Conservation (phyloP, 768 basidiomycete species). For the Rhodosporidiobolus odoratus region DNA sequence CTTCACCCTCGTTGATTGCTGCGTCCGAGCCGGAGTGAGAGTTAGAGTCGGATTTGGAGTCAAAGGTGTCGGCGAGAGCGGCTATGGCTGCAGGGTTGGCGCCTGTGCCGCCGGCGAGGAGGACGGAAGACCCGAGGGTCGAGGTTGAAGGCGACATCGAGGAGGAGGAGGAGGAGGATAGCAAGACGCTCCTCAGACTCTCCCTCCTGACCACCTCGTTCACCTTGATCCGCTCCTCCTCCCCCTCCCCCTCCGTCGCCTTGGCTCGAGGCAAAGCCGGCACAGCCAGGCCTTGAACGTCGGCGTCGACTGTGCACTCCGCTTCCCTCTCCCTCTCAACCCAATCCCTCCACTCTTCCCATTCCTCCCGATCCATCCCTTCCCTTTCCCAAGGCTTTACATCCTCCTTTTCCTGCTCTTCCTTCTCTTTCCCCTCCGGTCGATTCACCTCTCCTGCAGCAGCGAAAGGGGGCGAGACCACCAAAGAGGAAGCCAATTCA, state of each 20-base stretch:
- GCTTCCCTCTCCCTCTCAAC: background rate
- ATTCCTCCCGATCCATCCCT: background rate
- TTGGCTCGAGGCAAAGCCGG: too few relatives aligned
- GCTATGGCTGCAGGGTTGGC: background rate
- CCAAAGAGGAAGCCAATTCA: background rate
- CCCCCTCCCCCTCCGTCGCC: background rate
- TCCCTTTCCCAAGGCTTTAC: background rate
- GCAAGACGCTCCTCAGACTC: background rate
- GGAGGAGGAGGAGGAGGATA: background rate
- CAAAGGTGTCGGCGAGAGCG: background rate
- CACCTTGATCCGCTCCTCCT: background rate
- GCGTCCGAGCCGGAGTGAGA: background rate
- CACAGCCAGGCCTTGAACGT: background rate
- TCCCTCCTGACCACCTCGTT: background rate
- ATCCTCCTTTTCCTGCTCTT: background rate
- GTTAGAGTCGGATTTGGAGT: background rate
- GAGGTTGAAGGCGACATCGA: conserved; percentile 19
- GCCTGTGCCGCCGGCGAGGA: too few relatives aligned
- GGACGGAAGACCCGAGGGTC: background rate
- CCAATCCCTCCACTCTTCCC: conserved; percentile 6
- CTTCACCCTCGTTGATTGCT: background rate
- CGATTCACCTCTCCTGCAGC: too few relatives aligned
- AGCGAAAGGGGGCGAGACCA: too few relatives aligned
- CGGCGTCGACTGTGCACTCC: background rate
- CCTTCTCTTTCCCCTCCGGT: too few relatives aligned